phyloP scores from a whole-genome alignment of 2,329 filamentous ascomycete species.

The Knoxdaviesia capensis region DNA sequence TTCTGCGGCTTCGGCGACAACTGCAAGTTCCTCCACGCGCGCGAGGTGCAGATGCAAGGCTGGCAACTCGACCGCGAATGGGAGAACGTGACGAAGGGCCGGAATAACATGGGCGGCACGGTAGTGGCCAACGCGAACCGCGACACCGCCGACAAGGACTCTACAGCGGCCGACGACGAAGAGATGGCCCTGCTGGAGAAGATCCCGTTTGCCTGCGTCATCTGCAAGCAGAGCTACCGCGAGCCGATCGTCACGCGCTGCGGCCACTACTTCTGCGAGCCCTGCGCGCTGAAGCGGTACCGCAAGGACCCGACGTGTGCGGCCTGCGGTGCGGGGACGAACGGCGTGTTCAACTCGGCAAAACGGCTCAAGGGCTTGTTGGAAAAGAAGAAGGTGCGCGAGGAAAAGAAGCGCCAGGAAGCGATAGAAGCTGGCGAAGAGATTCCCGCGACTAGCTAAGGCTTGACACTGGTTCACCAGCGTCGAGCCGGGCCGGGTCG shows the following conservation, averaged over 20 bases:
- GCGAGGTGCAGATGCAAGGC: conserved; percentile 69
- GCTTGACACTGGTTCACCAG: too few species aligned
- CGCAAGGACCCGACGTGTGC: conserved; percentile 73
- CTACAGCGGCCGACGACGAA: conserved; percentile 17
- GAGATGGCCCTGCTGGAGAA: conserved; percentile 59
- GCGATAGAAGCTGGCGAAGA: conserved; percentile 30
- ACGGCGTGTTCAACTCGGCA: conserved; percentile 76
- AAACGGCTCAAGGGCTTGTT: conserved; percentile 67
- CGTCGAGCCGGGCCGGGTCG: too few species aligned
- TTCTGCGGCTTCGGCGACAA: conserved; percentile 45
- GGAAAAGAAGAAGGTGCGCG: conserved; percentile 47
- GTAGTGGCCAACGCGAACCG: conserved; percentile 36
- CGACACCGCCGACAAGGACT: conserved; percentile 7
- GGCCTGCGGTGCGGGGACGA: conserved; percentile 66
- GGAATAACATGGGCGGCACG: conserved; percentile 40
- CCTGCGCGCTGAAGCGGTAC: conserved; percentile 72
- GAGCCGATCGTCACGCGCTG: conserved; percentile 74
- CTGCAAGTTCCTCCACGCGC: conserved; percentile 63
- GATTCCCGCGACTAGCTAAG: conserved; percentile 7
- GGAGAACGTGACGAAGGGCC: conserved; percentile 64
- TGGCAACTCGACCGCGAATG: conserved; percentile 93
- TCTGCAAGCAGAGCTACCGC: conserved; percentile 63
- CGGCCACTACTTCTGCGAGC: conserved; percentile 89
- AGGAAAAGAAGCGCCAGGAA: conserved; percentile 33
- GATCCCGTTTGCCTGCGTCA: conserved; percentile 78